Conservation (phyloP, 345 rosid genomes). For the Triadica sebifera region DNA sequence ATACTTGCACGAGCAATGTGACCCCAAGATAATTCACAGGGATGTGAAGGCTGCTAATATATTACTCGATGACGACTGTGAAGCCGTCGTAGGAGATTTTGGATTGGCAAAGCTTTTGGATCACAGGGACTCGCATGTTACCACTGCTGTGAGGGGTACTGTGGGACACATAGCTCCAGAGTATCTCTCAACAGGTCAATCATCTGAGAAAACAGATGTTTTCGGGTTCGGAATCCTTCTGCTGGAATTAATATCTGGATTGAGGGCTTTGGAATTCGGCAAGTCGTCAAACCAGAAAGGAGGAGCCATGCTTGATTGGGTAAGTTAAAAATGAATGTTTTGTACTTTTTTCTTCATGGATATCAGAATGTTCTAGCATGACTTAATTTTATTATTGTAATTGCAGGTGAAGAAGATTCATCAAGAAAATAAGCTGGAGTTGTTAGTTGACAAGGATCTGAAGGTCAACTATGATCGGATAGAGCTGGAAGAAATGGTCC, state of each 20-base stretch:
- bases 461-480: conserved; percentile 61
- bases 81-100: conserved; percentile 94
- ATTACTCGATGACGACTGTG: conserved; percentile 75
- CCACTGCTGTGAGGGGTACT: conserved; percentile 94
- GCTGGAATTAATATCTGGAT: conserved; percentile 76
- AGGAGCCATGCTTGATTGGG: conserved; percentile 94
- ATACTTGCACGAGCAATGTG: conserved; percentile 94
- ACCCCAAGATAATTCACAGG: conserved; percentile 96
- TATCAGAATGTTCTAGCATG: not conserved
- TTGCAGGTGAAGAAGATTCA: conserved; percentile 81
- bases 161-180: conserved; percentile 97
- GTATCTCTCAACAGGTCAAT: conserved; percentile 90
- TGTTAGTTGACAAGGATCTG: conserved; percentile 83
- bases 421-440: conserved; percentile 82
- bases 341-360: not conserved
- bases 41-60: conserved; percentile 97
- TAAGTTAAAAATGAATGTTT: conserved; percentile 31
- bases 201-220: conserved; percentile 96
- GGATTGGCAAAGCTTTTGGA: conserved; percentile 91
- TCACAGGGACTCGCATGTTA: conserved; percentile 82
- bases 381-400: not conserved
- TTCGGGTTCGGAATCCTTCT: conserved; percentile 90
- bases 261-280: conserved; percentile 81
- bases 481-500: conserved; percentile 83
- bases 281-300: conserved; percentile 92